phyloP scores from a whole-genome alignment of 1,284 basidiomycete genomes.

The Leucoagaricus sp. region DNA sequence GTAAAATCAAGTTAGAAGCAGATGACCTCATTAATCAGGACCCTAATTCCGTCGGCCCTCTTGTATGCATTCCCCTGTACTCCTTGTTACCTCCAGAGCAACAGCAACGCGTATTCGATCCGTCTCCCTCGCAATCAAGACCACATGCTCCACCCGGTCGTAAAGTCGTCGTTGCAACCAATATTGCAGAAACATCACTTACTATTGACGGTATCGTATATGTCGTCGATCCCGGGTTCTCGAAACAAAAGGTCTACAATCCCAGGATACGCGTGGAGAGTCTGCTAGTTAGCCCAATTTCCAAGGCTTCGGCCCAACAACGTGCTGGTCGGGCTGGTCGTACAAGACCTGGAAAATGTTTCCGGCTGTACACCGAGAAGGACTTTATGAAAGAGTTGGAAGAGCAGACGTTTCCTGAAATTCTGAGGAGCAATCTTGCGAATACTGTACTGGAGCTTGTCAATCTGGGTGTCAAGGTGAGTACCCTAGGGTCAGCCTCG shows the following conservation, averaged over 20 bases:
- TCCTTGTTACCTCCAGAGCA: conserved; percentile 92
- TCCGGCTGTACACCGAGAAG: conserved; percentile 95
- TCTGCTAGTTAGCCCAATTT: conserved; percentile 92
- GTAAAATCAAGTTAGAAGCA: conserved; percentile 90
- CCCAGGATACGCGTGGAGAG: conserved; percentile 96
- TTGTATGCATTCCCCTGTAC: conserved; percentile 91
- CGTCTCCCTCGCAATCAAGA: conserved; percentile 67
- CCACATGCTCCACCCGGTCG: conserved; percentile 81
- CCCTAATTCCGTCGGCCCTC: conserved; percentile 80
- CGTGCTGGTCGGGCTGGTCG: conserved; percentile 95
- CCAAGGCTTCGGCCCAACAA: conserved; percentile 96
- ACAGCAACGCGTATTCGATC: conserved; percentile 95
- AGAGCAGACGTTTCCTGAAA: conserved; percentile 97
- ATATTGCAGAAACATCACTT: conserved; percentile 97
- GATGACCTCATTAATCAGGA: conserved; percentile 77
- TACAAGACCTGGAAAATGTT: conserved; percentile 96
- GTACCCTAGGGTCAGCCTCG: conserved; percentile 23
- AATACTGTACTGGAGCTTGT: conserved; percentile 95
- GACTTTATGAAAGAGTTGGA: conserved; percentile 96
- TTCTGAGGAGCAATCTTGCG: conserved; percentile 88
- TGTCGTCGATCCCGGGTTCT: conserved; percentile 97
- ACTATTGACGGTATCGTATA: conserved; percentile 99
- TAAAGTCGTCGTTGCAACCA: conserved; percentile 95
- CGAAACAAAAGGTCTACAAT: conserved; percentile 97
- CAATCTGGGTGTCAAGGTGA: conserved; percentile 85